Percentiles rank a stretch among this genome's conserved stretches.
These are phyloP conservation scores for Macadamia integrifolia DNA, from an alignment of 164 flowering plant species.

Conservation along the genomic window DNA sequence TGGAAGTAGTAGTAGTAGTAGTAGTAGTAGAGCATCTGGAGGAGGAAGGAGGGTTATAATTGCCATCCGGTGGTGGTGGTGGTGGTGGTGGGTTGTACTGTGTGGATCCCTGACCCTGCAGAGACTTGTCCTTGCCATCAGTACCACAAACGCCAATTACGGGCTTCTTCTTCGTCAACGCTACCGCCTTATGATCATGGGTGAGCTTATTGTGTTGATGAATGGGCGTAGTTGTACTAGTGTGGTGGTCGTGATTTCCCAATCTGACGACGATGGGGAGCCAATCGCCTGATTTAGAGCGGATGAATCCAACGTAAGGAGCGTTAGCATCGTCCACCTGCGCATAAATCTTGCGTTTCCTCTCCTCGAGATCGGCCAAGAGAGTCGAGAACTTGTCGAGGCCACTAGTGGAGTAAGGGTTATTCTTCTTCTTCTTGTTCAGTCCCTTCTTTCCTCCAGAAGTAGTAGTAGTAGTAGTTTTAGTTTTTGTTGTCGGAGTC, in stretches of 20 bases:
- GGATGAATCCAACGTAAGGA: slow-evolving; percentile 31
- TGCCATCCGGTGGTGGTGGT: no score
- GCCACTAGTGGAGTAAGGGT: slow-evolving; percentile 50
- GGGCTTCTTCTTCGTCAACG: background rate
- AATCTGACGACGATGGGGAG: slow-evolving; percentile 42
- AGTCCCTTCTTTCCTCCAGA: no score
- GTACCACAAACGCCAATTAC: no score
- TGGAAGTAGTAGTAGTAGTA: no score
- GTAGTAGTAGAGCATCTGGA: no score
- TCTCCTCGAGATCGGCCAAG: slow-evolving; percentile 51
- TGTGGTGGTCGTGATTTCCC: slow-evolving; percentile 18
- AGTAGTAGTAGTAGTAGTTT: no score
- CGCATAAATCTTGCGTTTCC: slow-evolving; percentile 35
- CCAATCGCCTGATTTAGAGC: slow-evolving; percentile 29
- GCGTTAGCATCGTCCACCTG: slow-evolving; percentile 24
- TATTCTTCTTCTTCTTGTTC: slow-evolving; percentile 32
- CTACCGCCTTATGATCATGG: background rate
- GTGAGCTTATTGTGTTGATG: slow-evolving; percentile 10
- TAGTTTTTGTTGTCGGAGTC: no score
- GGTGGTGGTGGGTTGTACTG: no score
- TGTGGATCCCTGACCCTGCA: no score
- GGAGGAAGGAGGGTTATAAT: no score
- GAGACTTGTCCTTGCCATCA: no score
- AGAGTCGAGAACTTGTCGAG: slow-evolving; percentile 48
- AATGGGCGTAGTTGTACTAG: background rate